Evolutionary conservation across 176 grass and related monocot species (phyloP).

Genomic region (Cenchrus fungigraminus): DNA sequence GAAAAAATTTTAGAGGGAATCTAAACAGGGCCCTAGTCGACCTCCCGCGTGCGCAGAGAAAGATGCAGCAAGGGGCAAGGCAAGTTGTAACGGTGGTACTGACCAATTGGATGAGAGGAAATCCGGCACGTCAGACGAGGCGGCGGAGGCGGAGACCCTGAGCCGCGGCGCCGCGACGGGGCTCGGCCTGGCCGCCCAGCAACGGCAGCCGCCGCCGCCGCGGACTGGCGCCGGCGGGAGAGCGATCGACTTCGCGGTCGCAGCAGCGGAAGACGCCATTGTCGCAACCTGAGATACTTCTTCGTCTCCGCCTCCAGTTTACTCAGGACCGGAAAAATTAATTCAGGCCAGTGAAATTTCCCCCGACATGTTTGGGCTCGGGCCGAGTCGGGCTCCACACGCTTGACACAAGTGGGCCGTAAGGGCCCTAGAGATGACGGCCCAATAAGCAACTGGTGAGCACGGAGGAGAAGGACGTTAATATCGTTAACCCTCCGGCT

Average conservation of each 20-base stretch:
- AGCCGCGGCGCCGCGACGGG: slow-evolving; percentile 17
- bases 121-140: slow-evolving; percentile 75
- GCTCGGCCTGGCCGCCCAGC: neutral
- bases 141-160: slow-evolving; percentile 37
- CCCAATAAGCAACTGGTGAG: neutral
- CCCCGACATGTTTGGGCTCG: neutral
- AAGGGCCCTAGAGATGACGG: neutral
- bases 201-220: neutral
- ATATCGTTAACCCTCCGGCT: neutral
- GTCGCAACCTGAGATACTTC: neutral
- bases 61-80: slow-evolving; percentile 2
- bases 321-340: slow-evolving; percentile 32
- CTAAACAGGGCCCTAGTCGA: neutral
- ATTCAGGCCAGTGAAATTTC: neutral
- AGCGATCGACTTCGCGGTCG: slow-evolving; percentile 32
- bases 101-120: slow-evolving; percentile 90
- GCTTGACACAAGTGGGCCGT: neutral
- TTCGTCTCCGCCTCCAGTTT: slow-evolving; percentile 5
- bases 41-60: neutral
- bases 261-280: slow-evolving; percentile 52
- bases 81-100: slow-evolving; percentile 1
- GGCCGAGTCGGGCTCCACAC: neutral
- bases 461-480: neutral
- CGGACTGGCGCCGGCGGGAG: neutral
- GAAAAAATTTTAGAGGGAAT: no score